Percentiles rank a stretch among this genome's conserved stretches.
phyloP scores from a whole-genome alignment of 768 basidiomycete genomes.

The Cyclocybe aegerita region DNA sequence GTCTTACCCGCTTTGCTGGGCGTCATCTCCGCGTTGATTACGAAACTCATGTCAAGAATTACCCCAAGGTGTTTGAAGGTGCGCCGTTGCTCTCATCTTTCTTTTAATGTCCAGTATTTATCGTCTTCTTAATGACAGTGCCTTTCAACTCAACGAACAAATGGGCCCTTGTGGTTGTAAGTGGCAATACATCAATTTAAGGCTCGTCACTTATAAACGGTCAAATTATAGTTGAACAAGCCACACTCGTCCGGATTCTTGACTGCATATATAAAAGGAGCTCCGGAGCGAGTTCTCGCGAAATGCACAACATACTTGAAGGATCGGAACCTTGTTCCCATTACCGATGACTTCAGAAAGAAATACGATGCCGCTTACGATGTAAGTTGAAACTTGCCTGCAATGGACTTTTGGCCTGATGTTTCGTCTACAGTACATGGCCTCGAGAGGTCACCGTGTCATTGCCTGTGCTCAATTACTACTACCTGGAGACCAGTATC shows the following conservation, averaged over 20 bases:
- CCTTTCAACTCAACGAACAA: constrained; percentile 76
- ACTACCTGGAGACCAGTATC: constrained; percentile 49
- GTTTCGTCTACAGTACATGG: constrained; percentile 56
- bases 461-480: constrained; percentile 69
- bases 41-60: constrained; percentile 47
- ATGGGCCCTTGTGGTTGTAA: constrained; percentile 69
- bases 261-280: constrained; percentile 64
- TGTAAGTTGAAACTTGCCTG: constrained; percentile 29
- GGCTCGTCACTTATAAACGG: background rate
- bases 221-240: constrained; percentile 47
- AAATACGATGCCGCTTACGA: constrained; percentile 63
- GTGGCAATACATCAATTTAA: constrained; percentile 16
- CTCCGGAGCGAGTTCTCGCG: constrained; percentile 65
- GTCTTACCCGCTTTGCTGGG: constrained; percentile 65
- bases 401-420: background rate
- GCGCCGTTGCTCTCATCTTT: background rate
- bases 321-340: constrained; percentile 44
- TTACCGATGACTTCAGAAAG: constrained; percentile 54
- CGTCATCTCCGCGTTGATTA: constrained; percentile 50
- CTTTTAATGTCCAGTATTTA: background rate
- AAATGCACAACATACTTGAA: constrained; percentile 63
- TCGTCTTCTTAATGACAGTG: constrained; percentile 29
- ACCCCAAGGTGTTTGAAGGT: constrained; percentile 65
- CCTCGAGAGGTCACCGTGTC: constrained; percentile 72
- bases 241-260: constrained; percentile 47